Base-by-base conservation (phyloP, 2,329 filamentous ascomycete species). In the Hymenoscyphus fraxineus region DNA sequence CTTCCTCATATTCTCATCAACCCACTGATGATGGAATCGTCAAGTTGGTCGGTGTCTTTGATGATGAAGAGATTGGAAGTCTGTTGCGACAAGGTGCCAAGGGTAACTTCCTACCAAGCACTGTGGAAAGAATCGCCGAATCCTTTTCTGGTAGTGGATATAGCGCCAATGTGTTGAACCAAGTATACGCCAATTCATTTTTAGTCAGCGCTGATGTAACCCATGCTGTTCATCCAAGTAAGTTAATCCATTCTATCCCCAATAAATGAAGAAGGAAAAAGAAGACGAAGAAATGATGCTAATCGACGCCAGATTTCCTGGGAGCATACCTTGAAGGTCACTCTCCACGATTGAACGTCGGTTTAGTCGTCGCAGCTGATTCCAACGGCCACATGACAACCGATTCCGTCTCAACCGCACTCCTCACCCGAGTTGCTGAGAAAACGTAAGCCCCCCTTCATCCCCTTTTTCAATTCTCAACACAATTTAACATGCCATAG, bases 311-410 rank as follows among this genome's bases (percentile, higher is more conserved):
- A 51, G 44, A 98, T 80, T 99, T 98, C 81, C 80, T 92, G 0
- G 83, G 83, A 68, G 86, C 85, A 35, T 98, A 98, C 79, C 87
- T 97, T 19, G 85, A 91, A 64, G 89, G 91, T 72, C 95, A 99
- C 78, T 83, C 91, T 2, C 94, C 95, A 0, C 85, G 91, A 65
- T 85, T 99, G 62, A 99, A 99, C 76, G 86, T 95, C 39, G 95
- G 95, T 41, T 84, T 97, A 39, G 86, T 88, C 16, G 83, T 99
- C 47, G 88, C 87, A 57, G 87, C 88, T 27, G 94, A 98, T 77
- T 87, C 88, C 60, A 97, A 97, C 74, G 95, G 92, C 4, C 92
- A 98, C 79, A 97, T 97, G 91, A 97, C 94, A 3, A 97, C 94
- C 2, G 93, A 98, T 75, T 87, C 89, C 63, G 87, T 97, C 19